These are phyloP conservation scores for Echria macrotheca DNA, from an alignment of 495 filamentous ascomycete genomes.

Conservation along the genomic window DNA sequence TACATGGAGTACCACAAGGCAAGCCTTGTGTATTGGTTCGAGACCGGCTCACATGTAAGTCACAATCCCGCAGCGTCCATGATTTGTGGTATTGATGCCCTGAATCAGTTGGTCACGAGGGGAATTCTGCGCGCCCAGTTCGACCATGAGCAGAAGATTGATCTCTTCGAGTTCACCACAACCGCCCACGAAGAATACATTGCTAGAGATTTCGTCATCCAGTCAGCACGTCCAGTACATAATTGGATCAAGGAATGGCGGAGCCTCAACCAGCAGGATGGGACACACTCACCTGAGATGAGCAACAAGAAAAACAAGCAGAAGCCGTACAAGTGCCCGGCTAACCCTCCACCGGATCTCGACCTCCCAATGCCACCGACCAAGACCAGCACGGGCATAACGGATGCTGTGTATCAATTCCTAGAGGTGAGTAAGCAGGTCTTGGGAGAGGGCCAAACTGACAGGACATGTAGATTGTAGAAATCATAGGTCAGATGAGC, in stretches of 20 bases:
- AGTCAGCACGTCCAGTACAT: conserved; percentile 49
- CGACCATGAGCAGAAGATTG: conserved; percentile 63
- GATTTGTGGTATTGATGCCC: conserved; percentile 17
- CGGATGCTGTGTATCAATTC: conserved; percentile 56
- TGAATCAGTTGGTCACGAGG: conserved; percentile 53
- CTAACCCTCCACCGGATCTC: conserved; percentile 48
- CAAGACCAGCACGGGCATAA: conserved; percentile 54
- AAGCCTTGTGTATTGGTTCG: conserved; percentile 69
- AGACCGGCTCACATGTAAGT: conserved; percentile 63
- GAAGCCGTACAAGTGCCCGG: conserved; percentile 42
- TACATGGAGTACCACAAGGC: conserved; percentile 57
- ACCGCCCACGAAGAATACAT: conserved; percentile 63
- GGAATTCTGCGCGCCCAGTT: conserved; percentile 61
- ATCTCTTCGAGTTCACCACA: conserved; percentile 64
- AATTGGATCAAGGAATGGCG: conserved; percentile 53
- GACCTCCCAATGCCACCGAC: conserved; percentile 60
- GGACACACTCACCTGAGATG: conserved; percentile 66
- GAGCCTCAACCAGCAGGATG: conserved; percentile 48
- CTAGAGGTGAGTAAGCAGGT: conserved; percentile 64
- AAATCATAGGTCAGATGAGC: conserved; percentile 71
- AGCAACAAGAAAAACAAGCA: conserved; percentile 67
- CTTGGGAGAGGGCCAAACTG: too few relatives aligned
- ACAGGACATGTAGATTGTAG: conserved; percentile 69
- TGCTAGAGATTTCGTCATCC: conserved; percentile 49
- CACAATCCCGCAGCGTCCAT: background rate